Conservation (phyloP, 257 asterid species). For the Coffea canephora region DNA sequence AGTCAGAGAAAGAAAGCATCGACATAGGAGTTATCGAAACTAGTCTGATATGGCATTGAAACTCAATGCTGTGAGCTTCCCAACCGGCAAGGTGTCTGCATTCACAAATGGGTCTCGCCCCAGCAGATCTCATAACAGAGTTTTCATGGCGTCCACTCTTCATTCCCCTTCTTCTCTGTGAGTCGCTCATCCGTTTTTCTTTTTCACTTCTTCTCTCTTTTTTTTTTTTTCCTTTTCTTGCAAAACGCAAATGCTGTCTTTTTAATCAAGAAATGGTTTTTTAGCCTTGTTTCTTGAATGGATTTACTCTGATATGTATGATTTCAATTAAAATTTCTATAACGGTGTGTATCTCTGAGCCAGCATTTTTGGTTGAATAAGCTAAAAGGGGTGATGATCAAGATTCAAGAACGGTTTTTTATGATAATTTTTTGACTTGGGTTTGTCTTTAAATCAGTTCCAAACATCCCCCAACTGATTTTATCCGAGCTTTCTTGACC, state of each 20-base stretch:
- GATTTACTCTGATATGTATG: background rate
- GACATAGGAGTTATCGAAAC: conserved; percentile 13
- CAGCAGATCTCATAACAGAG: conserved; percentile 51
- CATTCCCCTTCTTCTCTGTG: conserved; percentile 50
- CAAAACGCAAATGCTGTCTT: background rate
- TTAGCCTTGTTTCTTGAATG: background rate
- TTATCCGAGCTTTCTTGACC: background rate
- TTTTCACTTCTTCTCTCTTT: background rate
- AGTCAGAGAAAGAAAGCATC: too few species aligned
- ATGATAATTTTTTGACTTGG: background rate
- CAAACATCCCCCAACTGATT: background rate
- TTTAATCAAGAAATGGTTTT: conserved; percentile 2
- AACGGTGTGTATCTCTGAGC: background rate
- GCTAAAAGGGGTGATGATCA: background rate
- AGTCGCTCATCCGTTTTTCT: conserved; percentile 11
- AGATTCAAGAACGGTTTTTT: background rate
- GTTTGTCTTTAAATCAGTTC: background rate
- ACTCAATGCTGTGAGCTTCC: conserved; percentile 26
- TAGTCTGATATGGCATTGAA: conserved; percentile 43
- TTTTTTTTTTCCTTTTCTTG: background rate
- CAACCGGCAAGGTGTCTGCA: conserved; percentile 39
- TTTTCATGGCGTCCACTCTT: conserved; percentile 63
- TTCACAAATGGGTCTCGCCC: conserved; percentile 28
- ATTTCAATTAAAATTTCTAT: too few species aligned
- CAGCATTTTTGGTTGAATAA: background rate